Conservation (phyloP, 2,329 filamentous ascomycete genomes). For the Colletotrichum cuscutae region DNA sequence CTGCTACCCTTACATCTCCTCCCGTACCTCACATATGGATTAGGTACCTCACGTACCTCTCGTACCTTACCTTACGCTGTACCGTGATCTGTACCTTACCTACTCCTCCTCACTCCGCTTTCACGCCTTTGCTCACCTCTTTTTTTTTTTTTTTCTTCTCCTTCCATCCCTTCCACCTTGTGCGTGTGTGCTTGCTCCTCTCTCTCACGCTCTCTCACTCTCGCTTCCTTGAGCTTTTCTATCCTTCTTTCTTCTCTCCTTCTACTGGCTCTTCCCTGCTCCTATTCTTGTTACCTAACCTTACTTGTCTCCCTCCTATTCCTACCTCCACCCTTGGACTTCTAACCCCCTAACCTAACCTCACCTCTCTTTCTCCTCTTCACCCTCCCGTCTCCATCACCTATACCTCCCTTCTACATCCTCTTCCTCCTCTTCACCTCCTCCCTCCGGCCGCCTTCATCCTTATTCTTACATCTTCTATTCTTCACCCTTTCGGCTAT, state of each 20-base stretch:
- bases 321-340: constrained; percentile 33
- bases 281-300: constrained; percentile 41
- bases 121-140: constrained; percentile 24
- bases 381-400: constrained; percentile 39
- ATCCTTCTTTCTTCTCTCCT: constrained; percentile 45
- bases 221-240: constrained; percentile 43
- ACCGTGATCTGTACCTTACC: not conserved
- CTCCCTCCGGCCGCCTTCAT: constrained; percentile 42
- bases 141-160: constrained; percentile 5
- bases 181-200: not conserved
- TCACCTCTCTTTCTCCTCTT: constrained; percentile 35
- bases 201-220: constrained; percentile 39
- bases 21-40: not conserved
- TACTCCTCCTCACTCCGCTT: constrained; percentile 25
- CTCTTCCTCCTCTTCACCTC: constrained; percentile 35
- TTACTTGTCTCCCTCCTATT: constrained; percentile 38
- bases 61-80: not conserved
- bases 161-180: constrained; percentile 5
- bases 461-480: constrained; percentile 44
- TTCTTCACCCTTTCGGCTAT: constrained; percentile 41
- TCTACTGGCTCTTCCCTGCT: constrained; percentile 37
- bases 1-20: constrained; percentile 23
- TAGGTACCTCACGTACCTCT: too few relatives aligned
- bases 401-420: constrained; percentile 41
- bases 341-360: constrained; percentile 29